A percentile compares a stretch with the other conserved stretches of the same genome.
phyloP scores from a whole-genome alignment of 1,284 basidiomycete genomes.

The Ganoderma leucocontextum region DNA sequence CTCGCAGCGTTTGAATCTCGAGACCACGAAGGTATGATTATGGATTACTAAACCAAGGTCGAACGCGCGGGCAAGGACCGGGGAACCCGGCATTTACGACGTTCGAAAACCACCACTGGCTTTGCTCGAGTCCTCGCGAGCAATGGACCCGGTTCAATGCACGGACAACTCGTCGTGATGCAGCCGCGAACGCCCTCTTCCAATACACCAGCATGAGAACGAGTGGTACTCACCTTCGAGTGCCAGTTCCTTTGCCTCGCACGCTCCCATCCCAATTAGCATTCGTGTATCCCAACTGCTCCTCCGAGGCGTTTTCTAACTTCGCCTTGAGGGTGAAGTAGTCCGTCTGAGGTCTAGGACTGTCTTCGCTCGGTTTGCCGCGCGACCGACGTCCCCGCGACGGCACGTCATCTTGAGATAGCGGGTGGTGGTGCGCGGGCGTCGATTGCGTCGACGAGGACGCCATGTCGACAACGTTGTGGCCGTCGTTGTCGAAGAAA shows the following conservation, averaged over 20 bases:
- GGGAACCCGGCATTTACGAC: neutral
- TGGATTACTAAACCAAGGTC: neutral
- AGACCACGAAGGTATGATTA: neutral
- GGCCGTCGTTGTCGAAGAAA: slow-evolving; percentile 13
- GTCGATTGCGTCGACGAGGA: slow-evolving; percentile 48
- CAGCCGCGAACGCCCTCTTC: neutral
- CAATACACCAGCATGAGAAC: neutral
- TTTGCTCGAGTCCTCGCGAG: neutral
- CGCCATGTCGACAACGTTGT: slow-evolving; percentile 40
- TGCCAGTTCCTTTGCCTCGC: slow-evolving; percentile 50
- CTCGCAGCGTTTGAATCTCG: neutral
- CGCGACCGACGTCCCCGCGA: slow-evolving; percentile 53
- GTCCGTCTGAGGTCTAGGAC: slow-evolving; percentile 47
- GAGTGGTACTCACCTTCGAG: slow-evolving; percentile 27
- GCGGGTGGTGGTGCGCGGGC: slow-evolving; percentile 72
- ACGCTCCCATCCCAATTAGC: slow-evolving; percentile 71
- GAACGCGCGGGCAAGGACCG: neutral
- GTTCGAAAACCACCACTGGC: neutral
- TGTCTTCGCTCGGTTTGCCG: slow-evolving; percentile 40
- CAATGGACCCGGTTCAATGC: neutral
- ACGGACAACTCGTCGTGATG: neutral
- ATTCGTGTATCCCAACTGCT: slow-evolving; percentile 36
- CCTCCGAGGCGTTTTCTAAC: slow-evolving; percentile 53
- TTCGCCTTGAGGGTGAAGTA: slow-evolving; percentile 71
- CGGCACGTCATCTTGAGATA: slow-evolving; percentile 62